Percentiles rank a stretch among this genome's conserved stretches.
phyloP scores from a whole-genome alignment of 2,329 filamentous ascomycete genomes.

The Dothideomycetes sp. region DNA sequence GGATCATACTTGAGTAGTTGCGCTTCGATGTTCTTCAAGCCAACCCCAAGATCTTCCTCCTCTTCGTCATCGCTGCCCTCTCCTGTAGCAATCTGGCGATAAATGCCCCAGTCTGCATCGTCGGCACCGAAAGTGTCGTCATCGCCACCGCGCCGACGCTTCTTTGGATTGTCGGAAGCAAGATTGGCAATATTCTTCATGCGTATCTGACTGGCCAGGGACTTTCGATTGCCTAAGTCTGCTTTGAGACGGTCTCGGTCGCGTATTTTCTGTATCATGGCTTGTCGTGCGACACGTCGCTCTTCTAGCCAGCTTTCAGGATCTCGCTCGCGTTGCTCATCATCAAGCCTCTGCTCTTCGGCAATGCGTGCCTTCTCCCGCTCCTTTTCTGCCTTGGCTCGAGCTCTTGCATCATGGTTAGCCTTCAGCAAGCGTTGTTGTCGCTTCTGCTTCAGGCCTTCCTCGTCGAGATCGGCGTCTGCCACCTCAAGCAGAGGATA shows the following conservation, averaged over 20 bases:
- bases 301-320: slow-evolving; percentile 81
- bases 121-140: slow-evolving; percentile 96
- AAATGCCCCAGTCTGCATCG: slow-evolving; percentile 96
- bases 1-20: slow-evolving; percentile 82
- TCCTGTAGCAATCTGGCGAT: slow-evolving; percentile 80
- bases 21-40: slow-evolving; percentile 66
- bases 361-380: slow-evolving; percentile 74
- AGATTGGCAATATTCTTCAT: slow-evolving; percentile 98
- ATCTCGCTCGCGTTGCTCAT: slow-evolving; percentile 72
- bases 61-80: slow-evolving; percentile 78
- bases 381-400: slow-evolving; percentile 95
- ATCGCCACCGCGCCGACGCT: slow-evolving; percentile 75
- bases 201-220: slow-evolving; percentile 85
- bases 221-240: slow-evolving; percentile 93
- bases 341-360: slow-evolving; percentile 74
- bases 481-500: slow-evolving; percentile 83
- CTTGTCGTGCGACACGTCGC: slow-evolving; percentile 59
- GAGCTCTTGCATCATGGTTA: slow-evolving; percentile 81
- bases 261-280: slow-evolving; percentile 73
- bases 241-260: slow-evolving; percentile 87
- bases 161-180: slow-evolving; percentile 73
- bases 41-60: slow-evolving; percentile 70
- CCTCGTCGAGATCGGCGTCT: slow-evolving; percentile 88
- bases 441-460: slow-evolving; percentile 80
- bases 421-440: slow-evolving; percentile 89